Conservation (phyloP, 495 filamentous ascomycete genomes). For the Lineolata rhizophorae region DNA sequence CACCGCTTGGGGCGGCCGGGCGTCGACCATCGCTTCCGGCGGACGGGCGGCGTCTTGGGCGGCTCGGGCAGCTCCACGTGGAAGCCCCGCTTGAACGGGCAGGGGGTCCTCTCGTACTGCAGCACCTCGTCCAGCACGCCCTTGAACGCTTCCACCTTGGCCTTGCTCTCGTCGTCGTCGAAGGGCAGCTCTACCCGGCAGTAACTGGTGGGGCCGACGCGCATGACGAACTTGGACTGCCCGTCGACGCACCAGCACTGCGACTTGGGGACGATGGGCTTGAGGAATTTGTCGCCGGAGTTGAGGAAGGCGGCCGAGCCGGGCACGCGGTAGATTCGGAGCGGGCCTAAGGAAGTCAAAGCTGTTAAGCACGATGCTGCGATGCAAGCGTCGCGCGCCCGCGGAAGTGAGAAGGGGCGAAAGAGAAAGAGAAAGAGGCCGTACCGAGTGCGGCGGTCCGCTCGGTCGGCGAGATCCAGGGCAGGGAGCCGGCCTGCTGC, state of each 20-base stretch:
- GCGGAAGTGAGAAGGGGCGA: background rate
- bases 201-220: slow-evolving; percentile 56
- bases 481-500: slow-evolving; percentile 30
- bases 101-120: slow-evolving; percentile 68
- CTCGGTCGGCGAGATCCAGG: slow-evolving; percentile 57
- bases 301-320: slow-evolving; percentile 58
- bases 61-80: slow-evolving; percentile 51
- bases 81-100: slow-evolving; percentile 62
- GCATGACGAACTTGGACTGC: slow-evolving; percentile 58
- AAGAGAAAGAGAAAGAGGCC: no score
- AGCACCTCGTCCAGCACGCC: slow-evolving; percentile 44
- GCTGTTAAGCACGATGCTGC: no score
- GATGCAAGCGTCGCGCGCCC: background rate
- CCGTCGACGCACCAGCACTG: slow-evolving; percentile 87
- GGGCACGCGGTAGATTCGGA: slow-evolving; percentile 61
- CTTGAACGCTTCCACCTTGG: slow-evolving; percentile 41
- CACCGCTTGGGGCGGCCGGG: slow-evolving; percentile 22
- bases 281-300: slow-evolving; percentile 47
- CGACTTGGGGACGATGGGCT: slow-evolving; percentile 67
- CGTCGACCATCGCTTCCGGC: slow-evolving; percentile 48
- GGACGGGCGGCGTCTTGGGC: slow-evolving; percentile 39
- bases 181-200: slow-evolving; percentile 75
- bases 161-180: slow-evolving; percentile 32
- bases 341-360: slow-evolving; percentile 28
- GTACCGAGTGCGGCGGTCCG: slow-evolving; percentile 59